Evolutionary conservation across 1,139 yeast genomes (phyloP).

Genomic region (Suhomyces kunorum): DNA sequence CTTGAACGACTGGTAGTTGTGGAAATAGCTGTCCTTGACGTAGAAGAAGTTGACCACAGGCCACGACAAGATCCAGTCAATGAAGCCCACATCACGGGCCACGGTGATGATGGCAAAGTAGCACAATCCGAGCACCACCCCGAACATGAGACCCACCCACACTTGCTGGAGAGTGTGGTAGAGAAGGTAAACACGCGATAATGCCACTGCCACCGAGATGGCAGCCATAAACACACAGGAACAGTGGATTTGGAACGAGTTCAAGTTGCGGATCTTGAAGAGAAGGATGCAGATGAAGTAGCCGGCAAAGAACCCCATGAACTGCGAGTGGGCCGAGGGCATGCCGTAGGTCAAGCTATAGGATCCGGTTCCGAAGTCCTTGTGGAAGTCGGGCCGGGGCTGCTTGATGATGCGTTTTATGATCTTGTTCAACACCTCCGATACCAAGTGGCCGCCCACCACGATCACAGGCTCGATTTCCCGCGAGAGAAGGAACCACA

Average conservation of each 20-base stretch:
- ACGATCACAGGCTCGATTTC: conserved; percentile 84
- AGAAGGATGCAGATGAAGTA: conserved; percentile 53
- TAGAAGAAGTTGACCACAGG: conserved; percentile 44
- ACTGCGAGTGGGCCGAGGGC: conserved; percentile 98
- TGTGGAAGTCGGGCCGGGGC: conserved; percentile 71
- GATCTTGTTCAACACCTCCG: conserved; percentile 71
- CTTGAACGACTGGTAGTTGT: conserved; percentile 39
- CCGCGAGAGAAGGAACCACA: conserved; percentile 80
- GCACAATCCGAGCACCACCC: conserved; percentile 55
- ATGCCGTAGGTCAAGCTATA: conserved; percentile 75
- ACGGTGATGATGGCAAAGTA: conserved; percentile 58
- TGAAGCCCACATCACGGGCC: conserved; percentile 58
- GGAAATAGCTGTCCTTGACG: conserved; percentile 60
- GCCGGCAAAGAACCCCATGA: conserved; percentile 81
- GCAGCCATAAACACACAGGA: conserved; percentile 26
- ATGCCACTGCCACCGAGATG: conserved; percentile 55
- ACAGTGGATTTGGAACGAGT: conserved; percentile 22
- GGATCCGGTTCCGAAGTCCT: conserved; percentile 49
- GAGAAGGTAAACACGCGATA: conserved; percentile 73
- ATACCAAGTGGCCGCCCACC: conserved; percentile 82
- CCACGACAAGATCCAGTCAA: conserved; percentile 60
- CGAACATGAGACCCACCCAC: conserved; percentile 66
- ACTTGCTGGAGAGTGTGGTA: conserved; percentile 82
- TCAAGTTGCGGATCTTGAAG: conserved; percentile 29
- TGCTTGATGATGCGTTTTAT: conserved; percentile 66